These are phyloP conservation scores for Urochloa ruziziensis DNA, from an alignment of 176 grass and related monocot species.

Conservation along the genomic window DNA sequence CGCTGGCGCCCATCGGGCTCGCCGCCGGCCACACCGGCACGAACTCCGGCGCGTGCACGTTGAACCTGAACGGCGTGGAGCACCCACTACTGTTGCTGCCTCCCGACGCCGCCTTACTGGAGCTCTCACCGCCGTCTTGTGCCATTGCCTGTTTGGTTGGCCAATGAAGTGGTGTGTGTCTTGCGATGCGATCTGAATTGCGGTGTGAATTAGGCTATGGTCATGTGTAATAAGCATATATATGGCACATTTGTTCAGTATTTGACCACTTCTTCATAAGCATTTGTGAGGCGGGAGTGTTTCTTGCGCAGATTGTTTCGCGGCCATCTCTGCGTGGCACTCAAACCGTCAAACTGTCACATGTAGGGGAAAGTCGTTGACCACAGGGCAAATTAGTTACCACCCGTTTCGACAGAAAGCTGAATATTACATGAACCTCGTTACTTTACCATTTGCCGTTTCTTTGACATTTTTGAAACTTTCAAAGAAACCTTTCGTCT, in stretches of 20 bases:
- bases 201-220: background rate
- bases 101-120: background rate
- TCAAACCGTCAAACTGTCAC: background rate
- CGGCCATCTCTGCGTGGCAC: background rate
- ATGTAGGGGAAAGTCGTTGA: background rate
- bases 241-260: too few relatives aligned
- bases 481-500: too few relatives aligned
- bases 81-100: background rate
- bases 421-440: too few relatives aligned
- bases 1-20: background rate
- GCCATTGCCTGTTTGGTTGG: conserved; percentile 1
- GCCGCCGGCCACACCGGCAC: conserved; percentile 27
- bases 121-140: conserved; percentile 5
- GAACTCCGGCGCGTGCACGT: conserved; percentile 60
- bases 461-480: too few relatives aligned
- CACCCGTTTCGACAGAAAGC: too few relatives aligned
- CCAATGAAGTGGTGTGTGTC: background rate
- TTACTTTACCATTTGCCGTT: too few relatives aligned
- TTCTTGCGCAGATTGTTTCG: conserved; percentile 39
- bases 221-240: conserved; percentile 17
- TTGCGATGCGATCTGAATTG: background rate
- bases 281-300: conserved; percentile 35
- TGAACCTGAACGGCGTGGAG: conserved; percentile 40
- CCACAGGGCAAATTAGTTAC: background rate
- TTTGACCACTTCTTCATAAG: conserved; percentile 31